Conservation (phyloP, 179 eudicot genomes). For the Patellifolia procumbens region DNA sequence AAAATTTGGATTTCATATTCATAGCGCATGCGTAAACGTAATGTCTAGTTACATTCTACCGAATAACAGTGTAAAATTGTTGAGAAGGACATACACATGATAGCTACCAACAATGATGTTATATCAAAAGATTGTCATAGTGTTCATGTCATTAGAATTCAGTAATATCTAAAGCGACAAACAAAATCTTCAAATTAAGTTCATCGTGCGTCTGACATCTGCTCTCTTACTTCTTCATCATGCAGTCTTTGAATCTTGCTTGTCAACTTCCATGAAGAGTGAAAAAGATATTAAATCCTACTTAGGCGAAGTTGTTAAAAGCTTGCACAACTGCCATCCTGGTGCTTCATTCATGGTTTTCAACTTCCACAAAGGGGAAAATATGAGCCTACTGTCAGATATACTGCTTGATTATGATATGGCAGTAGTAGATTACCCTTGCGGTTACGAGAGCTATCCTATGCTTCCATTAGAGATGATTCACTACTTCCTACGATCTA, state of each 20-base stretch:
- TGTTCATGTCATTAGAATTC: no score
- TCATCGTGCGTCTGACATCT: no score
- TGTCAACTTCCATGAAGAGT: slow-evolving; percentile 60
- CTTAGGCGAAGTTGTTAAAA: slow-evolving; percentile 64
- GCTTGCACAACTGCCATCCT: slow-evolving; percentile 72
- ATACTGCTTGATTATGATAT: slow-evolving; percentile 80
- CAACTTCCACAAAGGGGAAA: slow-evolving; percentile 80
- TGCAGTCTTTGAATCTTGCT: slow-evolving; percentile 91
- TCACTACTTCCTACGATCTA: slow-evolving; percentile 74
- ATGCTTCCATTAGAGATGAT: slow-evolving; percentile 84
- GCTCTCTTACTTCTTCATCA: slow-evolving; percentile 3
- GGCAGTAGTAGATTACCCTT: slow-evolving; percentile 95
- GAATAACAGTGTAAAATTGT: no score
- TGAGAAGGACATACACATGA: no score
- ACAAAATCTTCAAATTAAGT: no score
- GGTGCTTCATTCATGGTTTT: slow-evolving; percentile 96
- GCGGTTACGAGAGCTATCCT: slow-evolving; percentile 80
- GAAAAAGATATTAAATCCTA: slow-evolving; percentile 68
- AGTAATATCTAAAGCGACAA: no score
- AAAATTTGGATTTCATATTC: no score
- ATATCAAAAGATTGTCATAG: no score
- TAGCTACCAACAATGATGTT: no score
- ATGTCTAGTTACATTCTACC: no score
- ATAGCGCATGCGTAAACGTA: no score
- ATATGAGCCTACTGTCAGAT: slow-evolving; percentile 71